Evolutionary conservation across 1,284 basidiomycete species (phyloP).

Genomic region (Volvariella surrecta): DNA sequence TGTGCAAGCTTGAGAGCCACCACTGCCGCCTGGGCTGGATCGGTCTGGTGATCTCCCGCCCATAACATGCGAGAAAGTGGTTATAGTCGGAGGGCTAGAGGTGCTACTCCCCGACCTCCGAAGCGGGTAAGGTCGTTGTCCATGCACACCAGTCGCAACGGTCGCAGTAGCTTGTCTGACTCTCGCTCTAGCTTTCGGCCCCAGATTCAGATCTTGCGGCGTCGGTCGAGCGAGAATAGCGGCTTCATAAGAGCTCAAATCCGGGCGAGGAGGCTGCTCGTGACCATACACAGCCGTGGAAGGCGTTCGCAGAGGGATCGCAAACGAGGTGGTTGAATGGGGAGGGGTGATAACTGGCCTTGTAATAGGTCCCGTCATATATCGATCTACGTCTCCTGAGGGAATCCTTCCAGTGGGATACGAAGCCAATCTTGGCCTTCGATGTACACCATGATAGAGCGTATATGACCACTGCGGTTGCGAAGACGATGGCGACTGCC

Average conservation of each 20-base stretch:
- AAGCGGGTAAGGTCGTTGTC: no score
- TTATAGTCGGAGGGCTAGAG: no score
- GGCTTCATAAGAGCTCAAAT: conserved; percentile 63
- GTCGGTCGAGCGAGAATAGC: conserved; percentile 61
- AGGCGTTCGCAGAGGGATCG: conserved; percentile 7
- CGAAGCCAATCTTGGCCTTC: conserved; percentile 51
- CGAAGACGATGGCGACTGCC: no score
- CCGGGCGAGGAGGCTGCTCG: conserved; percentile 28
- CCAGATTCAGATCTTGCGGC: conserved; percentile 43
- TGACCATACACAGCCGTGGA: conserved; percentile 11
- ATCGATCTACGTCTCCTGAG: conserved; percentile 16
- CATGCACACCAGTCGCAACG: no score
- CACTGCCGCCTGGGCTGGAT: no score
- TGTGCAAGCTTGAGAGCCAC: background rate
- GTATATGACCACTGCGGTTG: no score
- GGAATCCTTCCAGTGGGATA: conserved; percentile 62
- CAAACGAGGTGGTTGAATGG: no score
- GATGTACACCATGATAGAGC: conserved; percentile 17
- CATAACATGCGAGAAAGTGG: no score
- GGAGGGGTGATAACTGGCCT: conserved; percentile 11
- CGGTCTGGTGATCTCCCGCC: no score
- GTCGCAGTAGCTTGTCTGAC: background rate
- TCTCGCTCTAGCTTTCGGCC: conserved; percentile 22
- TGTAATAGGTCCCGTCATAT: conserved; percentile 4
- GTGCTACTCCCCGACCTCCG: no score